Conservation (phyloP, 2,329 filamentous ascomycete species). For the Calonectria pseudoturangicola region DNA sequence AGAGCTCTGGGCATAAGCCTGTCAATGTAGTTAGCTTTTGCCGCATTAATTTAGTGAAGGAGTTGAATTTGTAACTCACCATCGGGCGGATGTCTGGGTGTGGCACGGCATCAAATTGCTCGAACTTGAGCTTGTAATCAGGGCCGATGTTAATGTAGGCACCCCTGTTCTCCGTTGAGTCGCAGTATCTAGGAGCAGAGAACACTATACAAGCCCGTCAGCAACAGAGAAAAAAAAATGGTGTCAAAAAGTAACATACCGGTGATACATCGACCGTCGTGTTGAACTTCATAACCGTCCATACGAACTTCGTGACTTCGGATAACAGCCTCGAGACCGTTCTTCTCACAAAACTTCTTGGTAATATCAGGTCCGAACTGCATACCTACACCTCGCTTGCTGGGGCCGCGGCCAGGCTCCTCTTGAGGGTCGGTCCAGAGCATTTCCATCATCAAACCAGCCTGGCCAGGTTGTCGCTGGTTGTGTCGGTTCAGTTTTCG, state of each 20-base stretch:
- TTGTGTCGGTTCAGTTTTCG: constrained; percentile 92
- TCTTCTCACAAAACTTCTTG: constrained; percentile 96
- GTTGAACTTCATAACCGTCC: constrained; percentile 99
- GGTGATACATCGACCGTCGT: constrained; percentile 95
- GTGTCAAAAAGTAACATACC: constrained; percentile 68
- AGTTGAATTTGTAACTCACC: constrained; percentile 66
- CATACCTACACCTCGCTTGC: constrained; percentile 96
- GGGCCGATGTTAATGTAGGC: constrained; percentile 98
- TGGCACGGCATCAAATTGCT: constrained; percentile 96
- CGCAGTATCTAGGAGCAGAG: constrained; percentile 97
- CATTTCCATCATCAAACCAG: constrained; percentile 99
- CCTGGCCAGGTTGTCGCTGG: constrained; percentile 93
- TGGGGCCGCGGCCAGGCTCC: constrained; percentile 89
- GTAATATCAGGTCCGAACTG: constrained; percentile 98
- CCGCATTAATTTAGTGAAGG: not conserved
- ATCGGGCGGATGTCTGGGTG: constrained; percentile 97
- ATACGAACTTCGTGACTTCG: constrained; percentile 98
- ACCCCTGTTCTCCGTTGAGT: constrained; percentile 97
- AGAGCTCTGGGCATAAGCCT: constrained; percentile 91
- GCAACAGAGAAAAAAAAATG: constrained; percentile 14
- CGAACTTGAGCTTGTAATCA: constrained; percentile 92
- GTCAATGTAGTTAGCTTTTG: constrained; percentile 50
- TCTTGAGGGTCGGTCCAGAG: constrained; percentile 98
- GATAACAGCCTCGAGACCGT: constrained; percentile 95
- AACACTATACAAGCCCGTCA: constrained; percentile 77